These are phyloP conservation scores for Plasmodium falciparum DNA, from an alignment of 169 alveolate genomes.

Conservation along the genomic window DNA sequence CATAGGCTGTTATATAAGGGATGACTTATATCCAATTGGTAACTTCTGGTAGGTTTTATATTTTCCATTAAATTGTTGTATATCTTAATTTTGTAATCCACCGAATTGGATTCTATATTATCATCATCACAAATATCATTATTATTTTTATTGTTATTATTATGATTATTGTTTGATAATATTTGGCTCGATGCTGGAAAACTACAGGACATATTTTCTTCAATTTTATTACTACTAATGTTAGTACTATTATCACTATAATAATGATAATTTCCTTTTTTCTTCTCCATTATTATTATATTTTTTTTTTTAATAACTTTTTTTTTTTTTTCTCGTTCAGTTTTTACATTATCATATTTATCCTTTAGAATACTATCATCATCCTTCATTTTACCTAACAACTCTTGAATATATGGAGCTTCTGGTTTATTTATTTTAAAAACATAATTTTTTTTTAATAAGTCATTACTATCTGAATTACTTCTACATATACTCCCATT, in stretches of 20 bases:
- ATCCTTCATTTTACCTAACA: neutral
- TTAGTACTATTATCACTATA: neutral
- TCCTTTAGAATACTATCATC: neutral
- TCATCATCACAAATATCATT: neutral
- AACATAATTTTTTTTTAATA: neutral
- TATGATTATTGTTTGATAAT: neutral
- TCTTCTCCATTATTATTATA: neutral
- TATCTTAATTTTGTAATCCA: conserved; percentile 12
- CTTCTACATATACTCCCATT: neutral
- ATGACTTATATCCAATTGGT: conserved; percentile 41
- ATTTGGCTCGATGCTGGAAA: too few relatives aligned
- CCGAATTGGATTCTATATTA: neutral
- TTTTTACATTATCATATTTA: neutral
- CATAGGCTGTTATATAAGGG: conserved; percentile 68
- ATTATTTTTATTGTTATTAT: neutral
- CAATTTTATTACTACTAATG: too few relatives aligned
- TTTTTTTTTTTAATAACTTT: neutral
- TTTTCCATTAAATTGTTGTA: conserved; percentile 34
- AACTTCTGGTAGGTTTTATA: conserved; percentile 55
- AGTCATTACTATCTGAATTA: neutral
- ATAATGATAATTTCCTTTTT: neutral
- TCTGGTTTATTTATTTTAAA: neutral
- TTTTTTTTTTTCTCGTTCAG: neutral
- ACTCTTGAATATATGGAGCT: neutral
- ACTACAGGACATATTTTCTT: too few relatives aligned